A percentile compares a stretch with the other conserved stretches of the same genome.
Conservation (phyloP, 2,329 filamentous ascomycete species). For the Ophiostoma ips region DNA sequence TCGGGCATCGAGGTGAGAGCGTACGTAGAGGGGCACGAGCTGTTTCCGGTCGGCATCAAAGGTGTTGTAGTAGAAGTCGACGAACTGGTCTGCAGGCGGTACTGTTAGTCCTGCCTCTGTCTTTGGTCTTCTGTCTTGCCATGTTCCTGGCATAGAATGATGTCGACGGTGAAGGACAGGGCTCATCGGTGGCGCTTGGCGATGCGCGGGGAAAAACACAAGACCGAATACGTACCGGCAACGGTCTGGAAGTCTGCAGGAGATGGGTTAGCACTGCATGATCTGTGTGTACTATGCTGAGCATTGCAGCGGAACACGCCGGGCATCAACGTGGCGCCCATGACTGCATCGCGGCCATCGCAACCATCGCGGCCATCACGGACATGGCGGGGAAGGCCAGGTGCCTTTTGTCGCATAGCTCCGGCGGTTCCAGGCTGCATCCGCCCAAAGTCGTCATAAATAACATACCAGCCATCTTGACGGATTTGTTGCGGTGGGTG, state of each 20-base stretch:
- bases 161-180: no score
- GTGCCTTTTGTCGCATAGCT: no score
- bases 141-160: no score
- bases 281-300: neutral
- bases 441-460: neutral
- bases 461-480: neutral
- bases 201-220: no score
- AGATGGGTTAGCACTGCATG: constrained; percentile 1
- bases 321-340: no score
- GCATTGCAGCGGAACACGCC: neutral
- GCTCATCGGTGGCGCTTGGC: no score
- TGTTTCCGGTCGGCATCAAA: constrained; percentile 60
- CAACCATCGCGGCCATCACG: no score
- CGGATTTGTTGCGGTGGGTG: neutral
- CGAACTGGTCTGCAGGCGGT: constrained; percentile 81
- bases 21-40: constrained; percentile 68
- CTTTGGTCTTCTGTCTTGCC: no score
- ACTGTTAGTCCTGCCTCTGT: neutral
- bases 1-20: constrained; percentile 18
- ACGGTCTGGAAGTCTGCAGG: constrained; percentile 8
- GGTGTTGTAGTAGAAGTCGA: constrained; percentile 77
- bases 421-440: no score
- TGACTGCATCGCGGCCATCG: no score
- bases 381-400: no score
- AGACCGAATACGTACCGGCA: constrained; percentile 11